Evolutionary conservation across 768 basidiomycete genomes (phyloP), one percentile per base, ranked within the genome.

Genomic region (Naematelia aurantialba): DNA sequence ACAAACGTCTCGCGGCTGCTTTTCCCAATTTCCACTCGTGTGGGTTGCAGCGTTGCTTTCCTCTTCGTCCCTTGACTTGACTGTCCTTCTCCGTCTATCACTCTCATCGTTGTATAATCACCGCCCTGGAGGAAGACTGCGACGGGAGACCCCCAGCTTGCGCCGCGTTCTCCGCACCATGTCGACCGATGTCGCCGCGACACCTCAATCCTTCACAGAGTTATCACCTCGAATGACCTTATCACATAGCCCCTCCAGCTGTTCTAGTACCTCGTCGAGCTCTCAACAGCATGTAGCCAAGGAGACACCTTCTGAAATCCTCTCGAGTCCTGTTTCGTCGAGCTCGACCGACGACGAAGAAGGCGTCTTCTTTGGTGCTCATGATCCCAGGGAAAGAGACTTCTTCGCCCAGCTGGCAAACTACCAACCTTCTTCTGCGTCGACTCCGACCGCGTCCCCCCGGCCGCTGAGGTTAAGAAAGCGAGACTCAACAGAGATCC

Each of bases 401-500:
- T 27, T 64, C 8, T 21, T 68, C 10, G 58, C 55, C 49, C 59
- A 60, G 42, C 48, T 67, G 8, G 65, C 63, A 51, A 26, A 45
- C 22, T 44, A 14, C 10, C 55, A 29, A 22, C 58, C 44, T 53
- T 19, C 45, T 45, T 30, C 53, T 49, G 49, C 47, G 39, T 55
- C 30, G 45, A 45, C 5, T 48, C 31, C 22, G 25, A 53, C 2
- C 26, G 46, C 19, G 19, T 55, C 30, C 31, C 30, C 21, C 46
- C 39, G 25, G 55, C 56, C 61, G 14, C 21, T 26, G 14, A 39
- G 55, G 29, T 51, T 58, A 25, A 65, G 47, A 50, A 70, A 70
- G 53, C 45, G 69, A 29, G 71, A 73, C 46, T 73, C 71, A 21
- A 66, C 64, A 45, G 71, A 73, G 29, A 70, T 73, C 52, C 21